Percentiles rank a stretch among this genome's conserved stretches.
Conservation (phyloP, 345 rosid species). For the Syzygium oleosum region DNA sequence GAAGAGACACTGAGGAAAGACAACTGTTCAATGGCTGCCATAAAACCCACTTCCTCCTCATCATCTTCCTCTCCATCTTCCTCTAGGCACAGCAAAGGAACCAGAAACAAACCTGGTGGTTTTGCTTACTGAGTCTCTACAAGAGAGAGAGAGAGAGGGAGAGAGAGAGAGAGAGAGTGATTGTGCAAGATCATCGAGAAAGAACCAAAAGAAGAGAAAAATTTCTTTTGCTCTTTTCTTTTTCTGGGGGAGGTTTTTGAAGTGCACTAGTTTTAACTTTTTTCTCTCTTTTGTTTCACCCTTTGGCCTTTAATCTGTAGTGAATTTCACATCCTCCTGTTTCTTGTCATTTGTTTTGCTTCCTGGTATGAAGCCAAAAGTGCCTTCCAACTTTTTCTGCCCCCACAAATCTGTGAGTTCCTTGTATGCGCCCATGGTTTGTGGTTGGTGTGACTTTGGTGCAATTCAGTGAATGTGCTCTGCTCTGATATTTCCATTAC, state of each 20-base stretch:
- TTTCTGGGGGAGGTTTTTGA: background rate
- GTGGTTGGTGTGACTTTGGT: background rate
- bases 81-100: slow-evolving; percentile 26
- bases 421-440: background rate
- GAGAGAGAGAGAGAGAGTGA: background rate
- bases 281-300: background rate
- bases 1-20: slow-evolving; percentile 42
- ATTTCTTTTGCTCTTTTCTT: background rate
- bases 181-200: background rate
- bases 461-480: background rate
- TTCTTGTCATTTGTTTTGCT: slow-evolving; percentile 14
- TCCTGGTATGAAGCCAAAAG: slow-evolving; percentile 20
- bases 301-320: slow-evolving; percentile 10
- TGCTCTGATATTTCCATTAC: background rate
- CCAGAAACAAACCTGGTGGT: slow-evolving; percentile 52
- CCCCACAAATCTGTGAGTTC: slow-evolving; percentile 7
- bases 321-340: slow-evolving; percentile 3
- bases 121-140: slow-evolving; percentile 33
- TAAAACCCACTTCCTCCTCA: slow-evolving; percentile 14
- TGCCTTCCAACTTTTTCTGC: slow-evolving; percentile 3
- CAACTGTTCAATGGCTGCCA: slow-evolving; percentile 36
- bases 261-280: background rate
- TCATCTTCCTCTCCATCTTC: slow-evolving; percentile 25
- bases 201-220: background rate
- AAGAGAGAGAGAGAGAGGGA: background rate